Percentiles rank a stretch among this genome's conserved stretches.
Evolutionary conservation across 495 filamentous ascomycete genomes (phyloP).

Genomic region (Cryomyces antarcticus): DNA sequence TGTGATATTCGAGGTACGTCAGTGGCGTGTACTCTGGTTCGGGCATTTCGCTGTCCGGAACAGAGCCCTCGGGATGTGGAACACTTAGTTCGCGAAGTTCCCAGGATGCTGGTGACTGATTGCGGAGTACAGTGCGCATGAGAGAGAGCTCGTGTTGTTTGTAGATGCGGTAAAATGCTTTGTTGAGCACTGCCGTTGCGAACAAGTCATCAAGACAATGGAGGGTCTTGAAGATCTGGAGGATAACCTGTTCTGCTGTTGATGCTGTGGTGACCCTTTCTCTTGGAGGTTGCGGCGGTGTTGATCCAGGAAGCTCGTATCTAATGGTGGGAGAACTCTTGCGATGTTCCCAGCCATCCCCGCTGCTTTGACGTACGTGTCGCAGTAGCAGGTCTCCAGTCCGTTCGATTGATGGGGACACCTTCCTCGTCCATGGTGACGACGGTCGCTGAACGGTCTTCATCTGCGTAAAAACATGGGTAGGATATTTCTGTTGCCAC

Average conservation of each 20-base stretch:
- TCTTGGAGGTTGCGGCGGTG: background rate
- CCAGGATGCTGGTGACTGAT: conserved; percentile 42
- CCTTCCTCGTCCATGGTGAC: too few species aligned
- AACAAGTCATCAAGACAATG: conserved; percentile 37
- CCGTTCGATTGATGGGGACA: too few species aligned
- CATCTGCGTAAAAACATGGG: too few species aligned
- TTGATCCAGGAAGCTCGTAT: too few species aligned
- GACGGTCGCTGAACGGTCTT: too few species aligned
- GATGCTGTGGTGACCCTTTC: conserved; percentile 17
- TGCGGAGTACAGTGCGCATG: conserved; percentile 32
- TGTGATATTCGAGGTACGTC: conserved; percentile 34
- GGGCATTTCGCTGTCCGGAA: conserved; percentile 25
- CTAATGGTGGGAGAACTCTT: too few species aligned
- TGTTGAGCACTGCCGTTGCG: conserved; percentile 31
- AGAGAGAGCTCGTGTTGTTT: conserved; percentile 37
- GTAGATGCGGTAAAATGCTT: conserved; percentile 38
- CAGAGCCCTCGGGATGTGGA: conserved; percentile 28
- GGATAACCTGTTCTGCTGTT: conserved; percentile 28
- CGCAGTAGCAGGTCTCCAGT: too few species aligned
- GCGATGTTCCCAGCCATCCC: too few species aligned
- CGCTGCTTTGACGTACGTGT: too few species aligned
- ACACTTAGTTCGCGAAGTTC: conserved; percentile 43
- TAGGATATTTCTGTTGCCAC: too few species aligned
- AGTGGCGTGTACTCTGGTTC: conserved; percentile 36
- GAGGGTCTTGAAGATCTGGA: conserved; percentile 29